Conservation (phyloP, 495 filamentous ascomycete species). For the Parathielavia hyrcaniae region DNA sequence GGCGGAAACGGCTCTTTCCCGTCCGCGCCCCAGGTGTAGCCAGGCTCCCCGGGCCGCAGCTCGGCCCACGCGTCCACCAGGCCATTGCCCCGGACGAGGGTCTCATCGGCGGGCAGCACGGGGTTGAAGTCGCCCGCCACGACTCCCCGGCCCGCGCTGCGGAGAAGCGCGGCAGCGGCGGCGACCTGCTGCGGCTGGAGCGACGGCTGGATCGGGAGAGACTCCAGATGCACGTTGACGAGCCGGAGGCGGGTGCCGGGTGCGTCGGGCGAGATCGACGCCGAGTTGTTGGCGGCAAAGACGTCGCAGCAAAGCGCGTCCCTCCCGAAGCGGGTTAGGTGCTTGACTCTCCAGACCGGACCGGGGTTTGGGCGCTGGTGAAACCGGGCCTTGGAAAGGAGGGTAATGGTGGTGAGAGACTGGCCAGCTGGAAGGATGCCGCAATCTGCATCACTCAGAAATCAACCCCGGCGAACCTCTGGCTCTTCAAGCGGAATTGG, state of each 20-base stretch:
- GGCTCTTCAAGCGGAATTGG: not conserved
- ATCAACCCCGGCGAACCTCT: not conserved
- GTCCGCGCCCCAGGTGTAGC: not conserved
- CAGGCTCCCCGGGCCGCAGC: not conserved
- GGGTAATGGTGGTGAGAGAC: not conserved
- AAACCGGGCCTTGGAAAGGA: constrained; percentile 5
- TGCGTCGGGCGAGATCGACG: not conserved
- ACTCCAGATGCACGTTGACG: constrained; percentile 5
- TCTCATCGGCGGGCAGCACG: not conserved
- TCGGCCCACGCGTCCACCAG: constrained; percentile 3
- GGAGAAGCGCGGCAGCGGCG: not conserved
- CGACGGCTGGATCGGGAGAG: constrained; percentile 2
- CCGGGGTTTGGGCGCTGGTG: not conserved
- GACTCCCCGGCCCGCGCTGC: not conserved
- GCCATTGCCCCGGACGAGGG: not conserved
- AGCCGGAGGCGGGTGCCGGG: not conserved
- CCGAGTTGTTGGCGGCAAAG: not conserved
- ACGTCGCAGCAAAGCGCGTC: constrained; percentile 10
- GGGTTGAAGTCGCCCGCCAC: constrained; percentile 7
- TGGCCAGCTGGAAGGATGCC: constrained; percentile 1
- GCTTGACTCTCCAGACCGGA: not conserved
- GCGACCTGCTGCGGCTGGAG: constrained; percentile 2
- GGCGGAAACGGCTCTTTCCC: constrained; percentile 1
- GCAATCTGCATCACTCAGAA: constrained; percentile 2
- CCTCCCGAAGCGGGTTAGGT: not conserved